Conservation (phyloP, 208 protist species). For the Acanthamoeba polyphaga region DNA sequence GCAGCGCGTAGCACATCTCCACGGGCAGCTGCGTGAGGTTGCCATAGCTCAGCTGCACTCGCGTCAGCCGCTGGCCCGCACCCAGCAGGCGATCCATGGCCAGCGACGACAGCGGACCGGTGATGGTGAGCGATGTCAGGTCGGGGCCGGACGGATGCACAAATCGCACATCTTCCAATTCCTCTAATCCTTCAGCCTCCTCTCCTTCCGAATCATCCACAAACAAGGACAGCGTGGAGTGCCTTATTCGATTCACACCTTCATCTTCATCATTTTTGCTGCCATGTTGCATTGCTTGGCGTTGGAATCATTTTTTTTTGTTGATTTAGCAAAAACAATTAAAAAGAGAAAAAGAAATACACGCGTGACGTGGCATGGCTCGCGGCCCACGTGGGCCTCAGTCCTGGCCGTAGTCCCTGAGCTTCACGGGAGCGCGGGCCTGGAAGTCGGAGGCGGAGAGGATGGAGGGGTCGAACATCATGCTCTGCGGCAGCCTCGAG, state of each 20-base stretch:
- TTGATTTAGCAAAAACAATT: background rate
- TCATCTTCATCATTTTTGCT: background rate
- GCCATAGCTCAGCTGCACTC: slow-evolving; percentile 50
- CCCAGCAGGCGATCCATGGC: background rate
- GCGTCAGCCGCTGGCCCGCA: background rate
- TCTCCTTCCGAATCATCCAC: background rate
- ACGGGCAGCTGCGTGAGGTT: background rate
- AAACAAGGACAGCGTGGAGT: background rate
- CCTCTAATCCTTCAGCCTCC: background rate
- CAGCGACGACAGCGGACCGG: background rate
- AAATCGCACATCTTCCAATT: background rate
- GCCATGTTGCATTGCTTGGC: background rate
- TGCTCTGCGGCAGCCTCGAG: slow-evolving; percentile 23
- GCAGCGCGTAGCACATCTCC: slow-evolving; percentile 26
- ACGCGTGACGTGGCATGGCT: background rate
- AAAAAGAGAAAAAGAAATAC: background rate
- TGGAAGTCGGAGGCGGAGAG: background rate
- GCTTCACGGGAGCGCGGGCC: background rate
- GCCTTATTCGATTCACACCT: background rate
- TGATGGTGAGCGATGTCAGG: slow-evolving; percentile 1
- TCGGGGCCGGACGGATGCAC: background rate
- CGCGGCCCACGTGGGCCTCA: background rate
- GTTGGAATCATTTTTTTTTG: background rate
- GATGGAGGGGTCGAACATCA: slow-evolving; percentile 71
- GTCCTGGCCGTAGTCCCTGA: slow-evolving; percentile 54